A percentile compares a stretch with the other conserved stretches of the same genome.
phyloP scores from a whole-genome alignment of 2,329 filamentous ascomycete genomes.

The Sarocladiaceae sp. region DNA sequence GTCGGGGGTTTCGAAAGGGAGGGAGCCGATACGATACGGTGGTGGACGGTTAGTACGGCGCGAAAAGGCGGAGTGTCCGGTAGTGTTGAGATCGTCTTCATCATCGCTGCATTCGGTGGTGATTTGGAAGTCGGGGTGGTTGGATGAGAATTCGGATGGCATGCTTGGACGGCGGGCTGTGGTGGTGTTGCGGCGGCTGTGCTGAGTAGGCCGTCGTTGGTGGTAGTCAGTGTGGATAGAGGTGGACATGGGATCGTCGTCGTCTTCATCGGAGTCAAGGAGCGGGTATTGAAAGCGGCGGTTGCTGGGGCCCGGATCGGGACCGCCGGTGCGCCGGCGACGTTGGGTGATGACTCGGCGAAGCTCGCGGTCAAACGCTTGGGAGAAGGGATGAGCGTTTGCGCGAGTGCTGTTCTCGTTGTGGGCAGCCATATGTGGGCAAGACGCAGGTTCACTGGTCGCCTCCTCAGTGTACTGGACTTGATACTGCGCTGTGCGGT shows the following conservation, averaged over 20 bases:
- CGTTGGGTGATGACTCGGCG: constrained; percentile 2
- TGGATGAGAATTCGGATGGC: constrained; percentile 46
- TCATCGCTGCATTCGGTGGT: constrained; percentile 57
- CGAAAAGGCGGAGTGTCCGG: constrained; percentile 3
- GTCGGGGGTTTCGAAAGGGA: constrained; percentile 46
- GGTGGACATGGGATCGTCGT: constrained; percentile 41
- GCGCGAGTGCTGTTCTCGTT: background rate
- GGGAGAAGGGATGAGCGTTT: constrained; percentile 30
- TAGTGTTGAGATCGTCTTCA: constrained; percentile 37
- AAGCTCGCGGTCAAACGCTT: constrained; percentile 18
- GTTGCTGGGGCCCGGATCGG: too few relatives aligned
- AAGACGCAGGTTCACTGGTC: background rate
- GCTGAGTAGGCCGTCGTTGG: background rate
- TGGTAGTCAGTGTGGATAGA: background rate
- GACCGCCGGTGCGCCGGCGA: background rate
- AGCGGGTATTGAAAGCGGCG: background rate
- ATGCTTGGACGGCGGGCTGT: constrained; percentile 44
- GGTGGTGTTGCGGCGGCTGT: background rate
- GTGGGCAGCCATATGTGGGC: background rate
- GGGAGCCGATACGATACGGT: constrained; percentile 46
- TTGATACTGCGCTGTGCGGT: constrained; percentile 67
- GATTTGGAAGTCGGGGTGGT: constrained; percentile 44
- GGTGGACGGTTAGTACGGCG: constrained; percentile 30
- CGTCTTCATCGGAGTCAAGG: constrained; percentile 29
- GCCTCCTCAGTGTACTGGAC: constrained; percentile 51